Evolutionary conservation across 768 basidiomycete genomes (phyloP).

Genomic region (Termitomyces eurrhizus): DNA sequence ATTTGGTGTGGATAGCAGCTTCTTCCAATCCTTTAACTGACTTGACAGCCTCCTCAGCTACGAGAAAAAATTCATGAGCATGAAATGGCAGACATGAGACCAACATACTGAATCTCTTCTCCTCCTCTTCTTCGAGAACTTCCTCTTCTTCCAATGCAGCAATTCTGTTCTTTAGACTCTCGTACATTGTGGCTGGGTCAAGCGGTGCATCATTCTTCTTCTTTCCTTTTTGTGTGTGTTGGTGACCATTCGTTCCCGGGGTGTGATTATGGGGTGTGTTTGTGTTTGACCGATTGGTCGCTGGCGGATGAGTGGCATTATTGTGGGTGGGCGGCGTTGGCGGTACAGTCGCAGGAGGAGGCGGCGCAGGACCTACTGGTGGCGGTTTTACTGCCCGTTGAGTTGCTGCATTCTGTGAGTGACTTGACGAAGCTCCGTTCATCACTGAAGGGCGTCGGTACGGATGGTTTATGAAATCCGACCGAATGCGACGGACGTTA

Average conservation of each 20-base stretch:
- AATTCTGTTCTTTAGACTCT: slow-evolving; percentile 84
- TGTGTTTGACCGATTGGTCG: slow-evolving; percentile 24
- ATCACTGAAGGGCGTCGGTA: slow-evolving; percentile 29
- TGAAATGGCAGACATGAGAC: slow-evolving; percentile 2
- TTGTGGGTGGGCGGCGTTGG: slow-evolving; percentile 49
- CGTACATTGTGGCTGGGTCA: slow-evolving; percentile 85
- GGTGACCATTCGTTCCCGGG: slow-evolving; percentile 39
- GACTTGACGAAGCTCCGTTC: slow-evolving; percentile 41
- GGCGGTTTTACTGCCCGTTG: slow-evolving; percentile 45
- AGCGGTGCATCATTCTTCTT: slow-evolving; percentile 69
- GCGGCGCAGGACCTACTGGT: slow-evolving; percentile 57
- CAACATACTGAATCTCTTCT: slow-evolving; percentile 65
- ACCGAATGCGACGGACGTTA: slow-evolving; percentile 15
- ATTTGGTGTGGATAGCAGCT: slow-evolving; percentile 80
- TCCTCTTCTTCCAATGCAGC: slow-evolving; percentile 88
- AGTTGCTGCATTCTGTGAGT: slow-evolving; percentile 30
- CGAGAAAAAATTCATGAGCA: slow-evolving; percentile 13
- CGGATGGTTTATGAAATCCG: slow-evolving; percentile 11
- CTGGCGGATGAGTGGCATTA: slow-evolving; percentile 27
- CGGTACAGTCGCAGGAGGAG: slow-evolving; percentile 55
- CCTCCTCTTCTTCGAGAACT: slow-evolving; percentile 84
- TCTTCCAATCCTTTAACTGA: slow-evolving; percentile 81
- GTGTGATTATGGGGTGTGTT: slow-evolving; percentile 29
- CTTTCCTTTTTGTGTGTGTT: slow-evolving; percentile 54
- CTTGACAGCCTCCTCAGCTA: slow-evolving; percentile 87